Percentiles rank a stretch among this genome's conserved stretches.
These are phyloP conservation scores for Pseudogymnoascus verrucosus DNA, from an alignment of 2,329 filamentous ascomycete genomes.

Conservation along the genomic window DNA sequence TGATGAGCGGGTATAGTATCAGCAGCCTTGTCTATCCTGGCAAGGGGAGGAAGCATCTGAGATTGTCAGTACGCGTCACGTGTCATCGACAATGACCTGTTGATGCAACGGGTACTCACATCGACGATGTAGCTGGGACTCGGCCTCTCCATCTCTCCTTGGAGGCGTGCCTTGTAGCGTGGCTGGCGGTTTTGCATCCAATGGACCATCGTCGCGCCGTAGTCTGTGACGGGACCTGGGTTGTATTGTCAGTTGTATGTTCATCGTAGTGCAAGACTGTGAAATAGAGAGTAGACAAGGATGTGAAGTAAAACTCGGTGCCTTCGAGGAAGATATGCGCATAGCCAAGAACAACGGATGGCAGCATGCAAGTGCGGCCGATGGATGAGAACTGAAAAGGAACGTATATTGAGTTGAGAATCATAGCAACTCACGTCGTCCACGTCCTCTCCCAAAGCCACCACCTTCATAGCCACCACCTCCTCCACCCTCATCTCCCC, in stretches of 20 bases:
- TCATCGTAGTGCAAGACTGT: background rate
- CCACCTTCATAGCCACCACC: slow-evolving; percentile 28
- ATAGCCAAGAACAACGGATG: background rate
- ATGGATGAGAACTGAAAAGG: background rate
- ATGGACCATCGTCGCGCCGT: slow-evolving; percentile 80
- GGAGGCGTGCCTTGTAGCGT: slow-evolving; percentile 62
- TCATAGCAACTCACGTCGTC: slow-evolving; percentile 38
- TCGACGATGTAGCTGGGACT: slow-evolving; percentile 86
- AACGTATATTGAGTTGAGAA: background rate
- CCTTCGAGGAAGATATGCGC: background rate
- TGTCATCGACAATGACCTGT: background rate
- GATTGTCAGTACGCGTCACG: background rate
- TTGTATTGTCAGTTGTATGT: slow-evolving; percentile 10
- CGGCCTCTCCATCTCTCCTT: slow-evolving; percentile 73
- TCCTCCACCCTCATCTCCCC: slow-evolving; percentile 20
- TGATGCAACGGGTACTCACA: slow-evolving; percentile 42
- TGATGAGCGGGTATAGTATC: slow-evolving; percentile 92
- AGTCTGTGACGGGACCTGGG: slow-evolving; percentile 82
- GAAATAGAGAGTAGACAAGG: background rate
- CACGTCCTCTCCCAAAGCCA: slow-evolving; percentile 40
- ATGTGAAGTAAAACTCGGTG: background rate
- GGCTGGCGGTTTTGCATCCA: slow-evolving; percentile 82
- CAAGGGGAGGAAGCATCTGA: slow-evolving; percentile 80
- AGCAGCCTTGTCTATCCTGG: slow-evolving; percentile 63
- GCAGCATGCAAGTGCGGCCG: background rate